These are phyloP conservation scores for Cynanchum wilfordii DNA, from an alignment of 257 asterid species.

Conservation along the genomic window DNA sequence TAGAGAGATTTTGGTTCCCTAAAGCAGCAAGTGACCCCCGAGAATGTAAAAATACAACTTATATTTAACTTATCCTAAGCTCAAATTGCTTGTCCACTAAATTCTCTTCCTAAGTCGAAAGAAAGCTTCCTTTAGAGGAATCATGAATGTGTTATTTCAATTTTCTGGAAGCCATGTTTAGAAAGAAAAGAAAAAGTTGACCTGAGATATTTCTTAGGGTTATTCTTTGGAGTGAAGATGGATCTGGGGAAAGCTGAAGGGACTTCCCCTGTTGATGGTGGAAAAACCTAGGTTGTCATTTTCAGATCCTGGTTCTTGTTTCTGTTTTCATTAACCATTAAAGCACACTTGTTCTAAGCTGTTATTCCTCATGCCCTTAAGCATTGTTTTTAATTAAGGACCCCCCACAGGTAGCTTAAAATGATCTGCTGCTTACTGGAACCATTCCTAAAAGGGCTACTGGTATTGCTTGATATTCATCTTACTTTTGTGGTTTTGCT, in stretches of 20 bases:
- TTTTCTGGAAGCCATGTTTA: background rate
- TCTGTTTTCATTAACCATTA: background rate
- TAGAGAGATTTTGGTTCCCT: background rate
- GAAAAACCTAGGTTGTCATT: background rate
- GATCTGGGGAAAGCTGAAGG: background rate
- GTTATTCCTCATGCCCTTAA: background rate
- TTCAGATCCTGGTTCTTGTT: background rate
- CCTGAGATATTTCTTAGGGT: background rate
- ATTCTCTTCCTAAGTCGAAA: too few species aligned
- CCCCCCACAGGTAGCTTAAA: background rate
- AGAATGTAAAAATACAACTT: background rate
- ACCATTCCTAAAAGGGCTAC: background rate
- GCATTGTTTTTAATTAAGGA: background rate
- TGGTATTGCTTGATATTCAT: slow-evolving; percentile 5
- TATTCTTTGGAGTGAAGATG: slow-evolving; percentile 2
- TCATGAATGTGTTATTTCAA: background rate
- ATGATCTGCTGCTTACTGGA: background rate
- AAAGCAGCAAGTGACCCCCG: background rate
- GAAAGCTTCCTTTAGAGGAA: background rate
- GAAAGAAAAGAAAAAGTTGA: background rate
- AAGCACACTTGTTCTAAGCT: background rate
- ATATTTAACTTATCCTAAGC: background rate
- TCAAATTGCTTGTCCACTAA: background rate
- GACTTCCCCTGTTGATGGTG: background rate
- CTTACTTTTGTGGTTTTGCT: slow-evolving; percentile 14